phyloP scores from a whole-genome alignment of 1,284 basidiomycete species.

The Malassezia furfur region DNA sequence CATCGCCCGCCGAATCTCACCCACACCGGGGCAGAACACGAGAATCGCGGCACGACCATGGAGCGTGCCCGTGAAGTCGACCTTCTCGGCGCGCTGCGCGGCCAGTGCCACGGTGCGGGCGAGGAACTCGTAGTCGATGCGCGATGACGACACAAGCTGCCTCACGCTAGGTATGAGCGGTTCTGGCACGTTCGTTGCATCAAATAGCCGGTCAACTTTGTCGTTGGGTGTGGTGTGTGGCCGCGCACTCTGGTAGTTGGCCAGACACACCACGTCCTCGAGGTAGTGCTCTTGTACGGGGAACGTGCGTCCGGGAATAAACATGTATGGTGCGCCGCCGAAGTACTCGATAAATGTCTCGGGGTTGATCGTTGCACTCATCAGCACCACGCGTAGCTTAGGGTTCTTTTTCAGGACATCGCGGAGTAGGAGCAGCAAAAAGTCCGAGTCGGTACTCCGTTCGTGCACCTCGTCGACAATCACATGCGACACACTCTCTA shows the following conservation, averaged over 20 bases:
- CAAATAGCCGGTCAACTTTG: slow-evolving; percentile 40
- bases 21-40: slow-evolving; percentile 70
- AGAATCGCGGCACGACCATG: slow-evolving; percentile 55
- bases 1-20: slow-evolving; percentile 58
- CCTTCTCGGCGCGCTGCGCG: slow-evolving; percentile 53
- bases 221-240: slow-evolving; percentile 51
- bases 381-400: slow-evolving; percentile 64
- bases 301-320: slow-evolving; percentile 61
- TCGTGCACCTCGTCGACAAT: slow-evolving; percentile 91
- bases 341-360: slow-evolving; percentile 31
- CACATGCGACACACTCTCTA: slow-evolving; percentile 69
- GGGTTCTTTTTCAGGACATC: slow-evolving; percentile 65
- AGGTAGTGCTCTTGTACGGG: slow-evolving; percentile 43
- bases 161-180: slow-evolving; percentile 57
- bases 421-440: slow-evolving; percentile 72
- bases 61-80: slow-evolving; percentile 51
- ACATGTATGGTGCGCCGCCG: slow-evolving; percentile 63
- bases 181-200: slow-evolving; percentile 50
- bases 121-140: slow-evolving; percentile 70
- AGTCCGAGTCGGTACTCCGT: slow-evolving; percentile 78
- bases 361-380: slow-evolving; percentile 40
- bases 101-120: slow-evolving; percentile 55
- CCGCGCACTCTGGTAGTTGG: slow-evolving; percentile 13
- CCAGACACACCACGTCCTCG: slow-evolving; percentile 32
- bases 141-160: slow-evolving; percentile 57